Evolutionary conservation across 345 rosid genomes (phyloP).

Genomic region (Gossypium longicalyx): DNA sequence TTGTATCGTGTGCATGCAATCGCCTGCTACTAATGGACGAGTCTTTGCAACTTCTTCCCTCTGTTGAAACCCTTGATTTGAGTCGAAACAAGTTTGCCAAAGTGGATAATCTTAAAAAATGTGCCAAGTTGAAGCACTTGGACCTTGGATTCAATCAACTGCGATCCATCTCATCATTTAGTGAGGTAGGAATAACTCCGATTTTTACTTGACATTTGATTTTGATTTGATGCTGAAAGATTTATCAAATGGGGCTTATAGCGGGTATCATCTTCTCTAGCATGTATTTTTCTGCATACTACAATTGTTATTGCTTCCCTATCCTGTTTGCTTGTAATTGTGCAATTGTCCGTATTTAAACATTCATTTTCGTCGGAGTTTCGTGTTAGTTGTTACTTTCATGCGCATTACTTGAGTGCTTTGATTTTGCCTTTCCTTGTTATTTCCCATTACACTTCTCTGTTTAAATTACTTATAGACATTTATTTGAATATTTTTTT

Average conservation of each 20-base stretch:
- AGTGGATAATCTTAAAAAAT: constrained; percentile 79
- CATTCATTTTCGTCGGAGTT: no score
- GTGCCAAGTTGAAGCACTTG: constrained; percentile 77
- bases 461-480: no score
- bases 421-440: no score
- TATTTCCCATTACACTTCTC: no score
- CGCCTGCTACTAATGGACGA: constrained; percentile 91
- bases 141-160: constrained; percentile 95
- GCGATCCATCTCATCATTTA: constrained; percentile 55
- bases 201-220: not conserved
- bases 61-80: constrained; percentile 90
- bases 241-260: not conserved
- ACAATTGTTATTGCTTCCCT: no score
- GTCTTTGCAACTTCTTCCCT: constrained; percentile 94
- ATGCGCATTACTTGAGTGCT: no score
- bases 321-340: no score
- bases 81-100: constrained; percentile 89
- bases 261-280: not conserved
- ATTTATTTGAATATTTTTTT: no score
- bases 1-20: constrained; percentile 84
- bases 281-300: no score
- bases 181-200: constrained; percentile 51
- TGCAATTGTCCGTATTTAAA: no score
- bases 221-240: not conserved
- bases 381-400: no score